Percentiles rank a stretch among this genome's conserved stretches.
phyloP scores from a whole-genome alignment of 371 early-diverging fungal genomes.

The Syncephalastrum sp. region DNA sequence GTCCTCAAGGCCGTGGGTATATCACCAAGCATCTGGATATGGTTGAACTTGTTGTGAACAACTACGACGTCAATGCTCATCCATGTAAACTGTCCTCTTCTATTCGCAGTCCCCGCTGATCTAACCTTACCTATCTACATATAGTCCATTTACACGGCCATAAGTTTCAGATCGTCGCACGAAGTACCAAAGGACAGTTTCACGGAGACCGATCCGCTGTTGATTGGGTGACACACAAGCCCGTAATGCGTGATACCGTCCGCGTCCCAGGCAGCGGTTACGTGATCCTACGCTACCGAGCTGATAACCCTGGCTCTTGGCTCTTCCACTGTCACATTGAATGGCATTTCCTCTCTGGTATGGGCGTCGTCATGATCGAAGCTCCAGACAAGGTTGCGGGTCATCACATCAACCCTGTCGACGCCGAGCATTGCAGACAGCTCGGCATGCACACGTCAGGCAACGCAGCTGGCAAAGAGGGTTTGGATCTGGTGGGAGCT shows the following conservation, averaged over 20 bases:
- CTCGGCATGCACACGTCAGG: slow-evolving; percentile 54
- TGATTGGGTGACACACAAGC: slow-evolving; percentile 41
- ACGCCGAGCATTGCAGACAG: slow-evolving; percentile 36
- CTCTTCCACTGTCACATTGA: slow-evolving; percentile 77
- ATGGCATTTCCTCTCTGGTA: slow-evolving; percentile 72
- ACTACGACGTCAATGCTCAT: slow-evolving; percentile 62
- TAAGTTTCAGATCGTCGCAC: slow-evolving; percentile 68
- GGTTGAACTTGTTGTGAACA: slow-evolving; percentile 57
- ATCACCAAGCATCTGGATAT: slow-evolving; percentile 46
- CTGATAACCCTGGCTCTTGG: slow-evolving; percentile 81
- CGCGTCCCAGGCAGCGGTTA: slow-evolving; percentile 54
- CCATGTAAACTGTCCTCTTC: slow-evolving; percentile 40
- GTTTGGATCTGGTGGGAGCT: slow-evolving; percentile 55
- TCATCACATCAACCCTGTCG: slow-evolving; percentile 26
- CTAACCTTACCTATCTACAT: not conserved
- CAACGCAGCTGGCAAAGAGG: slow-evolving; percentile 71
- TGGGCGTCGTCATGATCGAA: slow-evolving; percentile 62
- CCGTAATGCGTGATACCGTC: slow-evolving; percentile 68
- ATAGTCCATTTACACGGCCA: slow-evolving; percentile 81
- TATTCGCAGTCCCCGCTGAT: no score
- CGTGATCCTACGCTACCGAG: slow-evolving; percentile 66
- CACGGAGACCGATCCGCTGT: slow-evolving; percentile 25
- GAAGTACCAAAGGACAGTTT: slow-evolving; percentile 32
- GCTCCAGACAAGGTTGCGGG: slow-evolving; percentile 60
- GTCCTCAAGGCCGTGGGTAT: slow-evolving; percentile 50